Base-by-base conservation (phyloP, 257 asterid species). In the Linaria vulgaris region DNA sequence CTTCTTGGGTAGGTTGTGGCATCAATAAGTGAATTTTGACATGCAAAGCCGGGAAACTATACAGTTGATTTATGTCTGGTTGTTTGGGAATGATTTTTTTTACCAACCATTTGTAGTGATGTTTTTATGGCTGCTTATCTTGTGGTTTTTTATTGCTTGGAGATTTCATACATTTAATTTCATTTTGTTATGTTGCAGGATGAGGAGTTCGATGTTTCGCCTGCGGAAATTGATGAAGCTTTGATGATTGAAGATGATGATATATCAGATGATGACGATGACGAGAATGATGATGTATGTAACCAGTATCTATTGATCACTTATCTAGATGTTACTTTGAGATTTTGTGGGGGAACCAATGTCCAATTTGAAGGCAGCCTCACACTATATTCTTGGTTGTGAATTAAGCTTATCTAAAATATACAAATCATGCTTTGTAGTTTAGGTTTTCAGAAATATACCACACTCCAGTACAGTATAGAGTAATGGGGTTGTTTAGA, bases 181-280 rank as follows among this genome's bases (percentile, higher is more conserved):
- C 65, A 27, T 38, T 38, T 62, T 21, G 31, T 52, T 68, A 49
- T 72, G 68, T 25, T 69, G 72, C 85, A 92, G 99, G 99, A 87
- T 64, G 99, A 92, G 64, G 99, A 87, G 49, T 75, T 92, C 83
- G 91, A 82, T 69, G 80, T 79, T 60, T 85, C 96, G 30, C 96
- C 96, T 24, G 78, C 85, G 34, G 97, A 85, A 71, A 79, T 87
- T 57, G 95, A 89, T 52, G 97, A 87, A 54, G 85, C 91, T 45
- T 78, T 87, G 88, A 91, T 89, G 76, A 89, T 89, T 73, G 97
- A 87, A 70, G 94, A 87, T 77, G 98, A 88, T 64, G 96, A 91
- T 71, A 77, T 89, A 30, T 92, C 99, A 4, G 97, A 91, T 69
- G 97, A 88, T 12, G 92, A 88, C 3, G 95, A 83, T 7, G 91